Conservation (phyloP, 2,329 filamentous ascomycete genomes). For the Ophiostoma perfectum region DNA sequence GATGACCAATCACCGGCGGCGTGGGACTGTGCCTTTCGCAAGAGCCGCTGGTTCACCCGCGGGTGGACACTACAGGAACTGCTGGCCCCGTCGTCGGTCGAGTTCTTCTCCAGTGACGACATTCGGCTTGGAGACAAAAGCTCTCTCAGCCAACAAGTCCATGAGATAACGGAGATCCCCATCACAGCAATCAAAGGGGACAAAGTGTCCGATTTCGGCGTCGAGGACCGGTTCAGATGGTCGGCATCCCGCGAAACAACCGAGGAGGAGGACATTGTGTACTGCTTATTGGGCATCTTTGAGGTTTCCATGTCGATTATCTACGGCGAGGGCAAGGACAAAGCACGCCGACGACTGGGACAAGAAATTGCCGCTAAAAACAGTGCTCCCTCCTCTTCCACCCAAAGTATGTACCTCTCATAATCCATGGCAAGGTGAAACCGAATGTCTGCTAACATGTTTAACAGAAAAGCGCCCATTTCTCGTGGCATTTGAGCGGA, state of each 20-base stretch:
- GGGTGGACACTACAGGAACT: conserved; percentile 6
- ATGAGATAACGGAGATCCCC: neutral
- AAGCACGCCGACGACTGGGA: neutral
- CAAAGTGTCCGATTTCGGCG: neutral
- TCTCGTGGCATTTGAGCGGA: neutral
- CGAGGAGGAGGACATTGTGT: neutral
- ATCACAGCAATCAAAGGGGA: neutral
- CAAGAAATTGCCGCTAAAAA: neutral
- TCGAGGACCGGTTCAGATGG: neutral
- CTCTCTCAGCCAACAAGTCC: neutral
- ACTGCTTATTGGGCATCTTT: neutral
- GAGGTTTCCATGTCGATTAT: neutral
- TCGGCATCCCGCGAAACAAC: conserved; percentile 2
- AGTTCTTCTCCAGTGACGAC: neutral
- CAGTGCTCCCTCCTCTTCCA: neutral
- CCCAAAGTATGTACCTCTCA: neutral
- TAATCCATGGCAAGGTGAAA: neutral
- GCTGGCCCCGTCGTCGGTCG: conserved; percentile 2
- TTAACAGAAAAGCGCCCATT: neutral
- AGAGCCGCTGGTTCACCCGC: neutral
- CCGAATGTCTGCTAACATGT: neutral
- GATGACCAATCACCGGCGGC: neutral
- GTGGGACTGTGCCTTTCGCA: neutral
- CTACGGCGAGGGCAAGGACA: neutral
- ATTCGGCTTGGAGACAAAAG: neutral